A percentile compares a stretch with the other conserved stretches of the same genome.
Evolutionary conservation across 2,329 filamentous ascomycete genomes (phyloP).

Genomic region (Fusarium keratoplasticum): DNA sequence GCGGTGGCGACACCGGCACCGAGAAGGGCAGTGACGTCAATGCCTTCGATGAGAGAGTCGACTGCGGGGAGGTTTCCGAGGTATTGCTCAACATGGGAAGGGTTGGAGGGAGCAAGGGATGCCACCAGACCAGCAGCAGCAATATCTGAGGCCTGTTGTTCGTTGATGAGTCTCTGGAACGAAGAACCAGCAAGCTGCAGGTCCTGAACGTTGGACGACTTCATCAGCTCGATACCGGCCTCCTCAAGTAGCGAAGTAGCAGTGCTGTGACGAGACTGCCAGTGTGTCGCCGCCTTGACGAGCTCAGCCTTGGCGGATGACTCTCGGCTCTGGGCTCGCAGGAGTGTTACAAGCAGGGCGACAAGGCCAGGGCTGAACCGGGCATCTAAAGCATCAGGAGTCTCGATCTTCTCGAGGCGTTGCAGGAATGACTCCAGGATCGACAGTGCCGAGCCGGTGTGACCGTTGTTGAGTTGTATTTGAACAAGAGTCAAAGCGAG

Average conservation of each 20-base stretch:
- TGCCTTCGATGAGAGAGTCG: constrained; percentile 68
- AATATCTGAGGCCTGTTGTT: constrained; percentile 74
- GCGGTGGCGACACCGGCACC: constrained; percentile 69
- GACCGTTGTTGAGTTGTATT: constrained; percentile 79
- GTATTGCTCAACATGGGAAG: constrained; percentile 65
- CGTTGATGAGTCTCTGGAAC: constrained; percentile 77
- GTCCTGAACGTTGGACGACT: constrained; percentile 77
- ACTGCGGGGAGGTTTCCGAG: constrained; percentile 70
- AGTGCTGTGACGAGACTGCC: constrained; percentile 69
- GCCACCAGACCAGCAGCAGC: constrained; percentile 89
- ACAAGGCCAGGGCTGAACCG: constrained; percentile 89
- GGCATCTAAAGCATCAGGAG: constrained; percentile 70
- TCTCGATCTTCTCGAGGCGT: constrained; percentile 72
- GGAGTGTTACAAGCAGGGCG: constrained; percentile 82
- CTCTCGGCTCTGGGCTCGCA: constrained; percentile 80
- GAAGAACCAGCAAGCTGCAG: constrained; percentile 78
- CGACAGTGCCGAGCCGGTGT: constrained; percentile 78
- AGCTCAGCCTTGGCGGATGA: constrained; percentile 78
- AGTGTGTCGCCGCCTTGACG: constrained; percentile 82
- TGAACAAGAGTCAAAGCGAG: constrained; percentile 84
- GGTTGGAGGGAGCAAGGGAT: constrained; percentile 74
- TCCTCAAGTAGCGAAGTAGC: constrained; percentile 79
- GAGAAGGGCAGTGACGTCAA: constrained; percentile 73
- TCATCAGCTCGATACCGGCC: constrained; percentile 84
- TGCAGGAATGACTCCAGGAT: constrained; percentile 81